Evolutionary conservation across 805 yeast genomes (phyloP), one percentile per base, ranked within the genome.

Genomic region (Ogataea methylovora): DNA sequence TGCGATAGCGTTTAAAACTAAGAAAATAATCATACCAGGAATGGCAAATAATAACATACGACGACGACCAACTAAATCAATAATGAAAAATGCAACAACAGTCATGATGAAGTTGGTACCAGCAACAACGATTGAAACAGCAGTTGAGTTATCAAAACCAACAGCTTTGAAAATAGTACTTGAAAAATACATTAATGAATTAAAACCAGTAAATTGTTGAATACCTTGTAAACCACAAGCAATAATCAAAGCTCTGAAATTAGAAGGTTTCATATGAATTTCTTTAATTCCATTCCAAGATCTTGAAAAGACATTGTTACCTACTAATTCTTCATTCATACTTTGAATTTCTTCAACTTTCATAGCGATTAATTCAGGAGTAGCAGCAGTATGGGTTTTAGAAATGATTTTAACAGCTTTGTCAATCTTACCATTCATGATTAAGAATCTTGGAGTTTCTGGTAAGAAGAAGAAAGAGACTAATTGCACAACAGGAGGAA

Each of bases 161-260:
- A 88, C 85, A 28, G 88, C 77, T 58, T 87, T 79, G 53, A 92
- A 92, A 45, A 92, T 82, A 2, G 97, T 88, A 24, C 94, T 79
- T 32, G 94, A 82, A 60, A 88, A 90, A 65, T 92, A 90, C 95
- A 90, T 84, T 49, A 90, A 71, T 6, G 97, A 85, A 63, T 90
- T 92, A 75, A 90, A 90, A 45, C 97, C 97, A 13, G 95, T 83
- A 49, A 90, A 86, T 62, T 90, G 98, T 65, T 90, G 97, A 51
- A 92, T 82, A 38, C 94, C 96, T 62, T 92, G 97, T 44, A 90
- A 63, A 23, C 94, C 95, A 66, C 96, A 87, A 9, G 90, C 92
- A 50, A 90, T 77, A 23, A 88, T 65, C 41, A 92, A 70, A 5
- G 96, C 97, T 51, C 97, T 76, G 40, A 85, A 75, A 58, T 90